phyloP scores from a whole-genome alignment of 2,329 filamentous ascomycete species.

The Trichoderma brevicompactum region DNA sequence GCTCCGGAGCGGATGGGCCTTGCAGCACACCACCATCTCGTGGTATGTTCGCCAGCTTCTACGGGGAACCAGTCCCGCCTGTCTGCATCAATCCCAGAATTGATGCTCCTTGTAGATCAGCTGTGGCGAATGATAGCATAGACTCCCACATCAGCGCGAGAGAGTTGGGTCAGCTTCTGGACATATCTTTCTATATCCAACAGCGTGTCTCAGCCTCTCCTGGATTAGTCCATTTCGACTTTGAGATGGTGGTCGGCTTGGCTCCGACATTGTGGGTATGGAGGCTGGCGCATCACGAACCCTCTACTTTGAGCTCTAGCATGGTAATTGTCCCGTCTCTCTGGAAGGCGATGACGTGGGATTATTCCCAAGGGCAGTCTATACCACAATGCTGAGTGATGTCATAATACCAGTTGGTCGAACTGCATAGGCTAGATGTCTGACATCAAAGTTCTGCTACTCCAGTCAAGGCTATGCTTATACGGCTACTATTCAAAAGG shows the following conservation, averaged over 20 bases:
- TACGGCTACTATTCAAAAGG: neutral
- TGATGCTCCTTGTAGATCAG: slow-evolving; percentile 4
- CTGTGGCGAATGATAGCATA: slow-evolving; percentile 18
- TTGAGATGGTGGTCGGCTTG: neutral
- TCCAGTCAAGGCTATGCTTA: neutral
- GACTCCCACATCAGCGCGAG: neutral
- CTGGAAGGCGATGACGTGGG: slow-evolving; percentile 6
- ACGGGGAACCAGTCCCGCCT: neutral
- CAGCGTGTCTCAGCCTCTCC: neutral
- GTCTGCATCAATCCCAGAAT: neutral
- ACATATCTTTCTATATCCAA: too few relatives aligned
- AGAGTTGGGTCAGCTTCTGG: too few relatives aligned
- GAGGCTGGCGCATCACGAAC: neutral
- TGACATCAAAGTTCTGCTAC: neutral
- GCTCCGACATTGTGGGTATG: neutral
- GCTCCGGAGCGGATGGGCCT: neutral
- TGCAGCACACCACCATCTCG: neutral
- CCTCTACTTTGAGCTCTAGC: neutral
- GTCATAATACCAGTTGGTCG: slow-evolving; percentile 1
- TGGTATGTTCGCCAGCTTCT: neutral
- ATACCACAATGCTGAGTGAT: neutral
- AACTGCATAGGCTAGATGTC: too few relatives aligned
- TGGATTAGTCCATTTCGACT: neutral
- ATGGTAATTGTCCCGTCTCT: neutral
- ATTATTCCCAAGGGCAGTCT: neutral